These are phyloP conservation scores for Entomophthora muscae DNA, from an alignment of 371 early-diverging fungal genomes.

Conservation along the genomic window DNA sequence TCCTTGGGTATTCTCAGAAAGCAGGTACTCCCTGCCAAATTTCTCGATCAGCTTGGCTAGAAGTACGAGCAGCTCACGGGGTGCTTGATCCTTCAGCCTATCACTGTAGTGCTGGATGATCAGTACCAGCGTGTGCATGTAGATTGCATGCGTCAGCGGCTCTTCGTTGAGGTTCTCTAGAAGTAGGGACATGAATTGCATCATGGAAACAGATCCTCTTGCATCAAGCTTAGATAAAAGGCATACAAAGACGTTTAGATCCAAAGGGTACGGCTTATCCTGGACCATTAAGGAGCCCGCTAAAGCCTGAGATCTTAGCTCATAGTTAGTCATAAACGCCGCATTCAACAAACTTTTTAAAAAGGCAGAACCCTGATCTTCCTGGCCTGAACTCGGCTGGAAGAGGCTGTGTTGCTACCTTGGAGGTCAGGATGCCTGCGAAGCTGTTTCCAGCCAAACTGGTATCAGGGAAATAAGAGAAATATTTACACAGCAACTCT, in stretches of 20 bases:
- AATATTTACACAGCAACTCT: background rate
- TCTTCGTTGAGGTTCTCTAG: background rate
- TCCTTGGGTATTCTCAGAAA: background rate
- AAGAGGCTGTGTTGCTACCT: background rate
- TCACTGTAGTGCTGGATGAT: background rate
- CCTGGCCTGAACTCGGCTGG: background rate
- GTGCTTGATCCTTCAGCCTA: background rate
- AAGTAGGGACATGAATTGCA: background rate
- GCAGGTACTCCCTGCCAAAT: background rate
- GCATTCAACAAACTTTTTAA: background rate
- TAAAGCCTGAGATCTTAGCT: background rate
- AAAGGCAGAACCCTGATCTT: background rate
- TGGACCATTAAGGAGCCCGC: background rate
- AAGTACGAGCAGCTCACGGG: background rate
- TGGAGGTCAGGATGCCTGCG: background rate
- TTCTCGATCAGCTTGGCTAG: background rate
- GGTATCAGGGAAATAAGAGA: background rate
- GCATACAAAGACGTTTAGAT: background rate
- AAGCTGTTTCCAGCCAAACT: background rate
- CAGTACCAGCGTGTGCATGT: background rate
- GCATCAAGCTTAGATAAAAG: background rate
- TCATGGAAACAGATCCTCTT: background rate
- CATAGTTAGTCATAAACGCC: background rate
- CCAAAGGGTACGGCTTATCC: background rate
- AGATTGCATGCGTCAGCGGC: background rate